Evolutionary conservation across 2,329 filamentous ascomycete species (phyloP), one percentile per base, ranked within the genome.

Genomic region (Orbilia ellipsospora): DNA sequence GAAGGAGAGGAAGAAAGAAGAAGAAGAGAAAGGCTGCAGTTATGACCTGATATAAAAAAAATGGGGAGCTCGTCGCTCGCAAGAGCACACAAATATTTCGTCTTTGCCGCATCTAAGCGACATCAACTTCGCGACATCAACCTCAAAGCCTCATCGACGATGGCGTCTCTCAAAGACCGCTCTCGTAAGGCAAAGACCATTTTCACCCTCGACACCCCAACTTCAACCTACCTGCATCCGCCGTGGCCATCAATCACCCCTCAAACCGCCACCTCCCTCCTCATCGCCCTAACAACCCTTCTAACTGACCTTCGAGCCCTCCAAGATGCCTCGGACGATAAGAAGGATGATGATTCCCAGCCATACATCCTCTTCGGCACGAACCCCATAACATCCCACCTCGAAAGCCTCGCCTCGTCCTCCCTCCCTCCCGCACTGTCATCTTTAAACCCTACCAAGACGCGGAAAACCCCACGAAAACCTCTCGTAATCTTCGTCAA

Each of bases 321-420:
- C 4, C 63, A 36, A 45, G 16, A 26, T 7, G 31, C 63, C 1
- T 62, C 69, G 2, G 23, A 48, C 13, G 23, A 28, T 36, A 28
- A 7, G 20, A 36, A 36, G 23, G 2, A 23, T 23, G 5, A 36
- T 36, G 57, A 55, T 40, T 40, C 15, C 6, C 45, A n/a, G 44
- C 50, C 40, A 18, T 26, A 26, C n/a, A 45, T 93, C 45, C 87
- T 91, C 57, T 83, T 91, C 56, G 91, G 91, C 1, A 83, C 92
- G 52, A 87, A 89, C 78, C 85, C 83, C 69, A 88, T 92, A 69
- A 89, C 88, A 4, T 86, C 88, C 16, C 84, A 84, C 57, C 84
- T 93, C 1, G 85, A 89, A 74, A 80, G 81, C 18, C 79, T 82
- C 28, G 82, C 84, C 3, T 65, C 61, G 0, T 26, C 45, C 16